Evolutionary conservation across 1,284 basidiomycete genomes (phyloP).

Genomic region (Hemileia vastatrix): DNA sequence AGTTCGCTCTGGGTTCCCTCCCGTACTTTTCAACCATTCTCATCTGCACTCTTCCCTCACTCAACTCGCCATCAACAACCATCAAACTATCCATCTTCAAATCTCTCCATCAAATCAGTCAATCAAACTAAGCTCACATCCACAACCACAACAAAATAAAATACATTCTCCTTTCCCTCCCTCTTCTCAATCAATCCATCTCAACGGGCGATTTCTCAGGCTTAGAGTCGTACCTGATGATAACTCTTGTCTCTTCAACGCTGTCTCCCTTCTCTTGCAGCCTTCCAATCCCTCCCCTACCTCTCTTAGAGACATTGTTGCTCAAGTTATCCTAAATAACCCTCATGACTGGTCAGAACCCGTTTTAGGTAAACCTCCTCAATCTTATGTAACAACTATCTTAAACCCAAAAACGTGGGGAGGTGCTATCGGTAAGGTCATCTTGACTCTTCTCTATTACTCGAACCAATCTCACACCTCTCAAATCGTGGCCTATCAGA

Average conservation of each 20-base stretch:
- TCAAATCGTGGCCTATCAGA: neutral
- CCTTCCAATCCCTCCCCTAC: slow-evolving; percentile 61
- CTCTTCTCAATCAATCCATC: slow-evolving; percentile 54
- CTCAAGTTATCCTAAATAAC: slow-evolving; percentile 35
- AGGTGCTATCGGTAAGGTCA: slow-evolving; percentile 61
- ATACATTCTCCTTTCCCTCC: too few species aligned
- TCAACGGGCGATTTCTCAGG: slow-evolving; percentile 43
- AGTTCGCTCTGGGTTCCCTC: too few species aligned
- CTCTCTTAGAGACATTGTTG: slow-evolving; percentile 56
- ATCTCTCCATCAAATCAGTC: too few species aligned
- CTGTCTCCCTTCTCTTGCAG: slow-evolving; percentile 70
- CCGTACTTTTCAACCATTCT: too few species aligned
- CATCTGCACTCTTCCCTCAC: too few species aligned
- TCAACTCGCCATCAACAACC: too few species aligned
- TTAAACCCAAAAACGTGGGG: slow-evolving; percentile 73
- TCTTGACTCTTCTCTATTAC: neutral
- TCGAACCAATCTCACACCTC: neutral
- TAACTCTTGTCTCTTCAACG: slow-evolving; percentile 83
- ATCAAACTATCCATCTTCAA: too few species aligned
- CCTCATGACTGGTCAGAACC: slow-evolving; percentile 22
- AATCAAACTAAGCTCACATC: too few species aligned
- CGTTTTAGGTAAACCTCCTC: slow-evolving; percentile 54
- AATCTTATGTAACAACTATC: slow-evolving; percentile 70
- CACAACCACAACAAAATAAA: too few species aligned
- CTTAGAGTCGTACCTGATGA: slow-evolving; percentile 77